Conservation (phyloP, 208 protist species). For the Trypanosomatidae sp. region DNA sequence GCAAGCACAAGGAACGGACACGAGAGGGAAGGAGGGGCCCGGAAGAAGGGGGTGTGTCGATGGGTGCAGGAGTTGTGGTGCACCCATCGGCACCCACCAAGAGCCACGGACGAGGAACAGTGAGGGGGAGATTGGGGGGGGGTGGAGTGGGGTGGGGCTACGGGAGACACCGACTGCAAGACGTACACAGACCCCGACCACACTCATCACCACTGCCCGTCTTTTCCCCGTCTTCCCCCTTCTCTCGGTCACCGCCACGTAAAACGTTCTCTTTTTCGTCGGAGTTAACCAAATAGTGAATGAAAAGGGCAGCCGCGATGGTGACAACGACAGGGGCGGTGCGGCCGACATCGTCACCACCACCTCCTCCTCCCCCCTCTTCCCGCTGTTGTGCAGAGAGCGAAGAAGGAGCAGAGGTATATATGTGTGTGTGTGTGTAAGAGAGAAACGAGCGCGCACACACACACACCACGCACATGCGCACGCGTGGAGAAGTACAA, state of each 20-base stretch:
- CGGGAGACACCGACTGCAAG: not conserved
- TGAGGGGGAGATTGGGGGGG: too few species aligned
- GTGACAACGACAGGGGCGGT: not conserved
- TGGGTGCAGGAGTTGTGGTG: not conserved
- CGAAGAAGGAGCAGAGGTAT: not conserved
- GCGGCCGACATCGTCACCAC: not conserved
- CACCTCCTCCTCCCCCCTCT: not conserved
- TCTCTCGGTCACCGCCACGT: not conserved
- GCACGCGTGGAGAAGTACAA: not conserved
- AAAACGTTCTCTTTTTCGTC: not conserved
- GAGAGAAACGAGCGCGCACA: not conserved
- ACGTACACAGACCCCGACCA: not conserved
- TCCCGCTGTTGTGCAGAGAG: not conserved
- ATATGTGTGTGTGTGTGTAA: not conserved
- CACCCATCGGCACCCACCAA: not conserved
- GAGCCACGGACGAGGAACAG: not conserved
- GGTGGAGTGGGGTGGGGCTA: not conserved
- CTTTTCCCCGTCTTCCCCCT: not conserved
- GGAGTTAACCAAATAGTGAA: not conserved
- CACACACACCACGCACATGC: not conserved
- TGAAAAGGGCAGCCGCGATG: not conserved
- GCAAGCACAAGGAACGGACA: not conserved
- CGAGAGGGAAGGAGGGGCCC: not conserved
- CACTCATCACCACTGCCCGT: not conserved
- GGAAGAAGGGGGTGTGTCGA: not conserved